These are phyloP conservation scores for Trichothecium sympodiale DNA, from an alignment of 2,329 filamentous ascomycete genomes.

Conservation along the genomic window DNA sequence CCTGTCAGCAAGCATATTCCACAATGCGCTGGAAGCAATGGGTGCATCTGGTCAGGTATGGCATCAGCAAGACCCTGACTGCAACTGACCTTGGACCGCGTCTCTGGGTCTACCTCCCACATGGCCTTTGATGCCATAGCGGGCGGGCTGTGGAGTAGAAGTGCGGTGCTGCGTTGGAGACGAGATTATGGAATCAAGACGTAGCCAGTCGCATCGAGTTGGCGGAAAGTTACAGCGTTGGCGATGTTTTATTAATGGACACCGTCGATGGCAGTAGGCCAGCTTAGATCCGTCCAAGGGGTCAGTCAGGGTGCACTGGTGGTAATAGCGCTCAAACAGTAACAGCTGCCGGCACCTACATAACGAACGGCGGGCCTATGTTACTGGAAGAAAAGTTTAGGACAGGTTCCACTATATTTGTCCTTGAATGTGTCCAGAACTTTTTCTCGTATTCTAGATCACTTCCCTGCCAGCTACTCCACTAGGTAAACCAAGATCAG, in stretches of 20 bases:
- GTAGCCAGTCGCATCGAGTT: background rate
- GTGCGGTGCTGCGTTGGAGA: background rate
- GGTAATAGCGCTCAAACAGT: too few relatives aligned
- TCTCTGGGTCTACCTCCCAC: conserved; percentile 99
- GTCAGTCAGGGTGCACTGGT: too few relatives aligned
- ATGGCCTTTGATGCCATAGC: conserved; percentile 62
- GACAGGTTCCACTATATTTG: too few relatives aligned
- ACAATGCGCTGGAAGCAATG: background rate
- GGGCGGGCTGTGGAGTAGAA: conserved; percentile 5
- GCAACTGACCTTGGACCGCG: conserved; percentile 68
- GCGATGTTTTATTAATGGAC: background rate
- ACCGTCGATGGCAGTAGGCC: too few relatives aligned
- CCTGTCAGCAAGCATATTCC: conserved; percentile 4
- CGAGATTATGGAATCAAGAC: background rate
- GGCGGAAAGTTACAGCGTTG: background rate
- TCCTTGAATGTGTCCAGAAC: too few relatives aligned
- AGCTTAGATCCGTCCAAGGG: too few relatives aligned
- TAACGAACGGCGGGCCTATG: too few relatives aligned
- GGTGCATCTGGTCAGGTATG: background rate
- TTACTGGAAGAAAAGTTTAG: too few relatives aligned
- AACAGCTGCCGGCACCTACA: too few relatives aligned
- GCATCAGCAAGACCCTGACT: conserved; percentile 1
- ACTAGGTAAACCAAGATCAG: too few relatives aligned
- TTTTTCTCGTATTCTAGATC: too few relatives aligned
- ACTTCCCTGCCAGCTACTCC: too few relatives aligned